Evolutionary conservation across 1,139 yeast genomes (phyloP), one percentile per base, ranked within the genome.

Genomic region (Kurtzmaniella quercitrusa): DNA sequence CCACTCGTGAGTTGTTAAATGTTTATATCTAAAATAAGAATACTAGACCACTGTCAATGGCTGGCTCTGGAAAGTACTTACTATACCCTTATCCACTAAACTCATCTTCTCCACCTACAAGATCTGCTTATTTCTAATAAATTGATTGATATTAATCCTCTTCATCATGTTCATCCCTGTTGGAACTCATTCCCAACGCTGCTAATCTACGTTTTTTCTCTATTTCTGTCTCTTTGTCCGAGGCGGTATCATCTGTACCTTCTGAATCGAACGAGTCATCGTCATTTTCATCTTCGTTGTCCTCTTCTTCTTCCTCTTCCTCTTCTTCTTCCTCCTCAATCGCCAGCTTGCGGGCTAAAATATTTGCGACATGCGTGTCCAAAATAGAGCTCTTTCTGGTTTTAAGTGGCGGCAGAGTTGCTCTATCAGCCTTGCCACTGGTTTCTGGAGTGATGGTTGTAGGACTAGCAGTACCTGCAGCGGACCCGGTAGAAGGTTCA

Each of bases 181-280:
- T 63, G 2, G 68, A 61, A 2, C 67, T 63, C 22, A 75, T 49
- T 8, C 95, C 95, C 49, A 89, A 72, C 1, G 96, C 96, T 3
- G 93, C 91, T 48, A 88, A 65, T 50, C 97, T 77, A 56, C 96
- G 78, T 38, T 72, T 73, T 49, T 80, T 77, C 58, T 89, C 97
- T 20, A 82, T 80, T 32, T 71, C 84, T 0, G 91, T 82, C 54
- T 86, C 94, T 16, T 68, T 71, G 6, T 61, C 63, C 12, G 49
- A 49, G 5, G 54, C 60, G 9, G 54, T 58, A 4, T 54, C 55
- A 12, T 54, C 71, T n/a, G 56, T 65, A 28, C 50, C 57, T 8
- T 48, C 54, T 9, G 50, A 52, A 6, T 50, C 53, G 11, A 50
- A 50, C 1, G 47, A 48, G 7, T 47, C 52, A 6, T 52, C 62